Percentiles rank a stretch among this genome's conserved stretches.
phyloP scores from a whole-genome alignment of 371 early-diverging fungal species.

The Actinomortierella ambigua region DNA sequence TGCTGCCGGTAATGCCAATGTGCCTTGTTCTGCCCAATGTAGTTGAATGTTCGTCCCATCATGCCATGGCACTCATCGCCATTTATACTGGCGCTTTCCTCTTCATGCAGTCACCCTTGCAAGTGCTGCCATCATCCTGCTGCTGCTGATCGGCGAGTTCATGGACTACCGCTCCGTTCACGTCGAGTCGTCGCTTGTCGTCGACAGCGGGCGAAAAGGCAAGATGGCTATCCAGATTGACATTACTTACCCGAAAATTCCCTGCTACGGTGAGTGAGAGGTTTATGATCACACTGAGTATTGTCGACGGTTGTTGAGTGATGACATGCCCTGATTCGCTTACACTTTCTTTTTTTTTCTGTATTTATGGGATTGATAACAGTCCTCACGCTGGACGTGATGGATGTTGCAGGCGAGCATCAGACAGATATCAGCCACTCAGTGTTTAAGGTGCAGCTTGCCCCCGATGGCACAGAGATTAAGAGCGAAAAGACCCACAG shows the following conservation, averaged over 20 bases:
- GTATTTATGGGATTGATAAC: not conserved
- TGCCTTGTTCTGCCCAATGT: not conserved
- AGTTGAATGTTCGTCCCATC: not conserved
- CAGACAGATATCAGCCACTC: slow-evolving; percentile 82
- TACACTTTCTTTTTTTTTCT: not conserved
- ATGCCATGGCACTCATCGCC: not conserved
- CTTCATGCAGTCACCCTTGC: slow-evolving; percentile 74
- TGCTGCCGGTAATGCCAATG: slow-evolving; percentile 66
- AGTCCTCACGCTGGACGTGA: slow-evolving; percentile 91
- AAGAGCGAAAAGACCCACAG: slow-evolving; percentile 57
- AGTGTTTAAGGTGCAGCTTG: slow-evolving; percentile 82
- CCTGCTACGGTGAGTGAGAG: slow-evolving; percentile 77
- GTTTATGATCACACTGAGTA: slow-evolving; percentile 1
- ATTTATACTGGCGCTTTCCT: not conserved
- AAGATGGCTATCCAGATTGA: slow-evolving; percentile 89
- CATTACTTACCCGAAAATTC: slow-evolving; percentile 89
- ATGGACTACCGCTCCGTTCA: slow-evolving; percentile 73
- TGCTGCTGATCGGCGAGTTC: slow-evolving; percentile 83
- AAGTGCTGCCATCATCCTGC: slow-evolving; percentile 71
- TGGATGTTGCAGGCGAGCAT: slow-evolving; percentile 94
- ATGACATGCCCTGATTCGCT: too few species aligned
- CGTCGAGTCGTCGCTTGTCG: slow-evolving; percentile 77
- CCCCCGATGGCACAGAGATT: slow-evolving; percentile 68
- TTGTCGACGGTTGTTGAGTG: too few species aligned
- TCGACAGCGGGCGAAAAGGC: slow-evolving; percentile 87